Conservation (phyloP, 163 green algal species). For the Trebouxiophyceae sp. region DNA sequence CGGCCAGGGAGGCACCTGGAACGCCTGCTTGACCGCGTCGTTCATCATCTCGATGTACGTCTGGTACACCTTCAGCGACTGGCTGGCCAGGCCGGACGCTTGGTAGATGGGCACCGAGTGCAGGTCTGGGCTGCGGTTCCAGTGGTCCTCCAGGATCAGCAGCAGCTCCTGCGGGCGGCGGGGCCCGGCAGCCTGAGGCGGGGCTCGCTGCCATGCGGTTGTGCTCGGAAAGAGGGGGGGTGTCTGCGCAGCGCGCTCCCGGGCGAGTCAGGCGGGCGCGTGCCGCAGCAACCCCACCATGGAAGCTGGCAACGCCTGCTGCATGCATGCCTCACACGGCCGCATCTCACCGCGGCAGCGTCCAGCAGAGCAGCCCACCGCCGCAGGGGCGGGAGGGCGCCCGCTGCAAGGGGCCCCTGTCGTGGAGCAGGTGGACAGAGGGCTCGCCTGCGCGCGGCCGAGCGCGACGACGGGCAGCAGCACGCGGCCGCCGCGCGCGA, state of each 20-base stretch:
- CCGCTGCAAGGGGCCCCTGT: too few species aligned
- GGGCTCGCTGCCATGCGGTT: too few species aligned
- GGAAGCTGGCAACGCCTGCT: too few species aligned
- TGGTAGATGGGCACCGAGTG: constrained; percentile 91
- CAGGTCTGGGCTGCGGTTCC: constrained; percentile 76
- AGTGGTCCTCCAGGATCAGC: constrained; percentile 96
- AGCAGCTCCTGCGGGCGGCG: constrained; percentile 92
- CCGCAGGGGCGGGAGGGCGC: too few species aligned
- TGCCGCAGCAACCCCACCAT: too few species aligned
- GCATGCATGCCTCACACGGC: too few species aligned
- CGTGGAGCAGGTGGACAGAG: too few species aligned
- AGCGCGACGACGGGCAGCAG: constrained; percentile 96
- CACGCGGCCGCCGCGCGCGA: constrained; percentile 66
- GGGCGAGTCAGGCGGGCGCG: too few species aligned
- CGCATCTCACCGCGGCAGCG: too few species aligned
- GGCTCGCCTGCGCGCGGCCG: constrained; percentile 68
- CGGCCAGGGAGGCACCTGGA: constrained; percentile 50
- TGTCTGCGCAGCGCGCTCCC: too few species aligned
- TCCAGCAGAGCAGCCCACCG: neutral
- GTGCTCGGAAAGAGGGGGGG: too few species aligned
- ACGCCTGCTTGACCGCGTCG: constrained; percentile 80
- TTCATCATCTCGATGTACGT: constrained; percentile 99
- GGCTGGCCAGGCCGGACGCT: constrained; percentile 64
- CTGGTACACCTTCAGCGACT: constrained; percentile 78
- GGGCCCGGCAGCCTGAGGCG: too few species aligned